phyloP scores from a whole-genome alignment of 2,329 filamentous ascomycete genomes.

The Rhynchosporium agropyri region DNA sequence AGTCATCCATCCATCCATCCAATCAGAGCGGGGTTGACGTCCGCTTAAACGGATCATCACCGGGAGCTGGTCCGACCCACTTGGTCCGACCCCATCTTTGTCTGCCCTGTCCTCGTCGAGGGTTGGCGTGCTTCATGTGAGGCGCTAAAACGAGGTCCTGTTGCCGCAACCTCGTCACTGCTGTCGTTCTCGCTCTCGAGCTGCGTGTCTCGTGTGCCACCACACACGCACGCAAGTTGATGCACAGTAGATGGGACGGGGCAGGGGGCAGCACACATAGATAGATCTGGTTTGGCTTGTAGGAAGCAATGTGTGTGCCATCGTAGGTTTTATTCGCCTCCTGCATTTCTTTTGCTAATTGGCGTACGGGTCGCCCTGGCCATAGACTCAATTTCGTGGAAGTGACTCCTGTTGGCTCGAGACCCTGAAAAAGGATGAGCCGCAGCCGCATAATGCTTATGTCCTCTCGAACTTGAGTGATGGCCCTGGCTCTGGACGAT shows the following conservation, averaged over 20 bases:
- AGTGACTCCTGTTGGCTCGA: not conserved
- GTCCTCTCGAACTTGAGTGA: not conserved
- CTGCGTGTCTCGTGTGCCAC: not conserved
- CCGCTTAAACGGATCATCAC: too few relatives aligned
- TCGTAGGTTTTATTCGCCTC: too few relatives aligned
- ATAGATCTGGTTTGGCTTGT: too few relatives aligned
- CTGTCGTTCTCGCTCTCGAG: not conserved
- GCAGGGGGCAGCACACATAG: too few relatives aligned
- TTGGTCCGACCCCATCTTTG: conserved; percentile 6
- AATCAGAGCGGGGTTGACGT: not conserved
- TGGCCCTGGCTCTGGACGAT: not conserved
- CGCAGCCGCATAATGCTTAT: not conserved
- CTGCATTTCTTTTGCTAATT: too few relatives aligned
- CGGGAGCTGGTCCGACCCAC: not conserved
- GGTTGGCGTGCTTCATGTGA: conserved; percentile 1
- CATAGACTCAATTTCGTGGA: not conserved
- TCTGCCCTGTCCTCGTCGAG: not conserved
- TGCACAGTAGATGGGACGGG: too few relatives aligned
- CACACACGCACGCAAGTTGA: too few relatives aligned
- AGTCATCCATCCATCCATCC: not conserved
- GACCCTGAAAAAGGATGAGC: not conserved
- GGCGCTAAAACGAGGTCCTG: conserved; percentile 3
- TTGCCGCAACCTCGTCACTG: conserved; percentile 7
- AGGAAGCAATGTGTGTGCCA: too few relatives aligned
- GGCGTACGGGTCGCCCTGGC: not conserved